phyloP scores from a whole-genome alignment of 1,139 yeast genomes.

The Blastobotrys raffinosifermentans region DNA sequence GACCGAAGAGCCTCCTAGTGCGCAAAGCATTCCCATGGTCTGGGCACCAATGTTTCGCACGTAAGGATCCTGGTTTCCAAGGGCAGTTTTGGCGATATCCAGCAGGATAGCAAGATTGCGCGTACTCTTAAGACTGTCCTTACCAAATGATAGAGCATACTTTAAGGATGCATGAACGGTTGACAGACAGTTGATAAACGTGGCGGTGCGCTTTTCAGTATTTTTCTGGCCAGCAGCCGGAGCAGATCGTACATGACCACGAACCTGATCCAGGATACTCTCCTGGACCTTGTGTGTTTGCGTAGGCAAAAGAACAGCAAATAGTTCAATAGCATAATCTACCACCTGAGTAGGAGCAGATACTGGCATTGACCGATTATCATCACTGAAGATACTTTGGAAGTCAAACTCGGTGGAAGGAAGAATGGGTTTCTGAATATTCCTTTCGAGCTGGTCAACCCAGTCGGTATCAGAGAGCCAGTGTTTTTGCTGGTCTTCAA shows the following conservation, averaged over 20 bases:
- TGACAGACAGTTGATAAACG: conserved; percentile 27
- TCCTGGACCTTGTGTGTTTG: conserved; percentile 79
- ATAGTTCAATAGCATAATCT: conserved; percentile 72
- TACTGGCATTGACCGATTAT: conserved; percentile 12
- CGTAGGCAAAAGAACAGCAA: conserved; percentile 63
- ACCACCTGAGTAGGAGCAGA: conserved; percentile 47
- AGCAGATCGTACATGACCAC: conserved; percentile 42
- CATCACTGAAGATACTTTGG: conserved; percentile 14
- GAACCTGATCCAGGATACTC: conserved; percentile 73
- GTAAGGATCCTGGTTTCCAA: conserved; percentile 28
- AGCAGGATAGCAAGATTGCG: conserved; percentile 43
- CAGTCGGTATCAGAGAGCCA: conserved; percentile 28
- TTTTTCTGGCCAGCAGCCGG: conserved; percentile 31
- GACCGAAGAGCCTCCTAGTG: conserved; percentile 38
- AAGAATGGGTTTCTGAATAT: conserved; percentile 21
- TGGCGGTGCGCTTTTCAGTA: conserved; percentile 11
- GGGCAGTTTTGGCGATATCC: conserved; percentile 52
- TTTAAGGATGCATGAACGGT: conserved; percentile 9
- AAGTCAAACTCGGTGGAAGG: conserved; percentile 26
- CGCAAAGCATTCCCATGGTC: conserved; percentile 56
- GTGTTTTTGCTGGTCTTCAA: conserved; percentile 21
- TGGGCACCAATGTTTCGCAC: conserved; percentile 53
- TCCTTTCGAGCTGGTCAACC: conserved; percentile 19
- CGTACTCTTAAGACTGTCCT: conserved; percentile 19
- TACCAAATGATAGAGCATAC: conserved; percentile 8